phyloP scores from a whole-genome alignment of 2,329 filamentous ascomycete genomes.

The Coniella vitis region DNA sequence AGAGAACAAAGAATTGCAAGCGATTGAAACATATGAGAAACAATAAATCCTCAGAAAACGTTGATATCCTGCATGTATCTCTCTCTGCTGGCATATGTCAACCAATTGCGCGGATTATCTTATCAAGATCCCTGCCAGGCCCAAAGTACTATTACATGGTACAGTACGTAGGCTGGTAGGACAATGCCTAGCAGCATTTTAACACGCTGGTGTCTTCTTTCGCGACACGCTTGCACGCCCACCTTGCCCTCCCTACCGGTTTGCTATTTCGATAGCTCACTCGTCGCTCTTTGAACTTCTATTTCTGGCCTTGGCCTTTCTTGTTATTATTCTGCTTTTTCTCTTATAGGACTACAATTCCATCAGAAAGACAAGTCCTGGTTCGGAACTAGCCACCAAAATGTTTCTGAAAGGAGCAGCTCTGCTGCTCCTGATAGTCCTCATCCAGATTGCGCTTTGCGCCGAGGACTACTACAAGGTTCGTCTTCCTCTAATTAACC shows the following conservation, averaged over 20 bases:
- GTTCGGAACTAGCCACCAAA: constrained; percentile 17
- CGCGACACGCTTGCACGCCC: constrained; percentile 8
- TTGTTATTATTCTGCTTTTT: not conserved
- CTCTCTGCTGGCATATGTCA: not conserved
- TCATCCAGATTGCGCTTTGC: constrained; percentile 49
- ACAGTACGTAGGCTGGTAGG: no score
- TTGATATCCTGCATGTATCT: not conserved
- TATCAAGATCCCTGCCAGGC: not conserved
- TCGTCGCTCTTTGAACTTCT: constrained; percentile 16
- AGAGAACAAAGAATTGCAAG: no score
- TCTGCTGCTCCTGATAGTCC: constrained; percentile 44
- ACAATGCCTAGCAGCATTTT: constrained; percentile 9
- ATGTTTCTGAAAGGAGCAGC: constrained; percentile 48
- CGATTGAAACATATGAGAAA: no score
- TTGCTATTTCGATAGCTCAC: not conserved
- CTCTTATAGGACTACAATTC: not conserved
- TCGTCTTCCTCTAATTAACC: constrained; percentile 10
- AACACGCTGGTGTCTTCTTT: constrained; percentile 22
- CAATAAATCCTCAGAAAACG: no score
- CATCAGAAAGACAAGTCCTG: constrained; percentile 8
- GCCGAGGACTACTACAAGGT: constrained; percentile 74
- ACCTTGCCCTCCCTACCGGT: not conserved
- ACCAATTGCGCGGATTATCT: not conserved
- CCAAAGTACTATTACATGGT: no score
- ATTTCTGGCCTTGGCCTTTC: not conserved